Evolutionary conservation across 441 rosid genomes (phyloP), one percentile per base, ranked within the genome.

Genomic region (Aleurites moluccanus): DNA sequence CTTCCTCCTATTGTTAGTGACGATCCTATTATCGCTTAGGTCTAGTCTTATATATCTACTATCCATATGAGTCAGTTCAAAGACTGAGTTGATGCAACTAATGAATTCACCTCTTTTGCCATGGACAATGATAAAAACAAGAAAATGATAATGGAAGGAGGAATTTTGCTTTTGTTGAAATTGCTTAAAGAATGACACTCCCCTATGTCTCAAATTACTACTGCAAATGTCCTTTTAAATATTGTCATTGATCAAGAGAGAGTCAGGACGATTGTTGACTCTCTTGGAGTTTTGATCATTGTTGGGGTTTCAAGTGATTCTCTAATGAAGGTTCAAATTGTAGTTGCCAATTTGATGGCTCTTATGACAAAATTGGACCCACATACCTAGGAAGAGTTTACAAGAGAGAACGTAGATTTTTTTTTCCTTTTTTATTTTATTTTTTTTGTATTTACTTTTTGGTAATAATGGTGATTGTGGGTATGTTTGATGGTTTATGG

Each of bases 21-120:
- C 63, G 91, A 89, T 74, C 92, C 89, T 0, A 87, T 86, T 42
- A 83, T 89, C 25, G 91, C 91, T 8, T 87, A 91, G 92, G 89
- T 89, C 3, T 89, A 91, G 91, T 79, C 83, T 74, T 79, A 38
- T 30, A 80, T 89, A 11, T 83, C 87, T 5, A 79, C 86, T 0
- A 63, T 89, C 28, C 88, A 84, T 50, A 83, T 84, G 92, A 88
- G 88, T 18, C 84, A 82, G 73, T 64, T 6, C 4, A 81, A 77
- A 62, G 83, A 84, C 30, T 81, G 88, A 1, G 77, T 76, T 42
- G 91, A 87, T 18, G 86, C 89, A 0, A 90, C 88, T 20, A 86
- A 83, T 28, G 83, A 73, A 57, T 85, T 90, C 10, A 88, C 89
- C 13, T 80, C 89, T 20, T 55, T 88, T 30, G 92, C 92, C 1